Percentiles rank a stretch among this genome's conserved stretches.
These are phyloP conservation scores for Tinospora cordifolia DNA, from an alignment of 164 flowering plant species.

Conservation along the genomic window DNA sequence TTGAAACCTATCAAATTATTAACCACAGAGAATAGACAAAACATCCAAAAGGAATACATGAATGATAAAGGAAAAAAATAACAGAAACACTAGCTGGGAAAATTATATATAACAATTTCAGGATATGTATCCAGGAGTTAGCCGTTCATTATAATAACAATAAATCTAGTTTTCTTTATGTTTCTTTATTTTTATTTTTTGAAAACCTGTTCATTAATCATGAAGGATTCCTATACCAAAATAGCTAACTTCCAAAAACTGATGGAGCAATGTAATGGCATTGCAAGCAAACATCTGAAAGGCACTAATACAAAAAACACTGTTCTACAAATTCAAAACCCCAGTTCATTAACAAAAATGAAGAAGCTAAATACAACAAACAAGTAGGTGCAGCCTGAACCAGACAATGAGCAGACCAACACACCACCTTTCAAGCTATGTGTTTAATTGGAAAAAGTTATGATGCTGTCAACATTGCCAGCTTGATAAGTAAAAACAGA, in stretches of 20 bases:
- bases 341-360: conserved; percentile 5
- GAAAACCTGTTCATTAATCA: not conserved
- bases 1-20: not conserved
- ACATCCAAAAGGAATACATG: not conserved
- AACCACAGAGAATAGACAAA: not conserved
- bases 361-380: conserved; percentile 22
- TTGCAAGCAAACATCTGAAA: not conserved
- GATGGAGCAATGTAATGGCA: not conserved
- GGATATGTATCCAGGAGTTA: not conserved
- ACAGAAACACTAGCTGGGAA: not conserved
- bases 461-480: conserved; percentile 21
- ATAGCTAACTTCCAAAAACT: not conserved
- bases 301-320: conserved; percentile 3
- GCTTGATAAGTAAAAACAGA: conserved; percentile 23
- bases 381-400: conserved; percentile 7
- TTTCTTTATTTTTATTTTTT: not conserved
- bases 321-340: conserved; percentile 5
- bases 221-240: not conserved
- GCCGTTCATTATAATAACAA: not conserved
- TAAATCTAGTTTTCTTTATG: not conserved
- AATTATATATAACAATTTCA: not conserved
- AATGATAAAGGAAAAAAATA: not conserved
- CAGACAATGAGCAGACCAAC: conserved; percentile 12
- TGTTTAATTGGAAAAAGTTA: conserved; percentile 12
- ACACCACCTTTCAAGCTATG: conserved; percentile 16